Evolutionary conservation across 1,139 yeast genomes (phyloP).

Genomic region (Geotrichum macrosporum): DNA sequence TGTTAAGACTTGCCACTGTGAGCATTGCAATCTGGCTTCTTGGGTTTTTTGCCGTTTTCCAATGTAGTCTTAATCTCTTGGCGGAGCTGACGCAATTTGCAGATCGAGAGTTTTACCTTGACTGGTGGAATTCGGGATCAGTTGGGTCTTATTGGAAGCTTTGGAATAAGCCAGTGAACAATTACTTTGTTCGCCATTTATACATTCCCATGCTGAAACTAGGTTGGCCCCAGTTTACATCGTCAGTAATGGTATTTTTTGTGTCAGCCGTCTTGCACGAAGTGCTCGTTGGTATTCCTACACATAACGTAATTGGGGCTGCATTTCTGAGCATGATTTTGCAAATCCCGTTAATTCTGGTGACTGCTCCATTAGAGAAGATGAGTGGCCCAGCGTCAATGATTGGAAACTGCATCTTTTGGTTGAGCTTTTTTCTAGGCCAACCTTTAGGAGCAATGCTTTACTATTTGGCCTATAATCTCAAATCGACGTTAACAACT

Average conservation of each 20-base stretch:
- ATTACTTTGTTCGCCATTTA: slow-evolving; percentile 59
- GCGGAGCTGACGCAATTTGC: slow-evolving; percentile 61
- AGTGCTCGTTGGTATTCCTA: slow-evolving; percentile 46
- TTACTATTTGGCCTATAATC: slow-evolving; percentile 45
- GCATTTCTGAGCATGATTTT: slow-evolving; percentile 44
- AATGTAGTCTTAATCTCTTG: slow-evolving; percentile 48
- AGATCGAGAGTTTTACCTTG: slow-evolving; percentile 66
- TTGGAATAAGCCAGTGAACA: slow-evolving; percentile 66
- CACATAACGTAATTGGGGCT: slow-evolving; percentile 45
- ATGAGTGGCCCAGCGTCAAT: slow-evolving; percentile 39
- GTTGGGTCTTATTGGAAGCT: slow-evolving; percentile 61
- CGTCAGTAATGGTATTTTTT: slow-evolving; percentile 40
- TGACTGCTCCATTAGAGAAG: slow-evolving; percentile 42
- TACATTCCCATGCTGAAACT: slow-evolving; percentile 44
- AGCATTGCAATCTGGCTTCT: slow-evolving; percentile 44
- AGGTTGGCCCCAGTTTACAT: slow-evolving; percentile 34
- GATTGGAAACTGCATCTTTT: slow-evolving; percentile 45
- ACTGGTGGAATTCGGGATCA: slow-evolving; percentile 72
- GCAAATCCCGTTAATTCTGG: slow-evolving; percentile 42
- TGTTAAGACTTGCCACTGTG: slow-evolving; percentile 41
- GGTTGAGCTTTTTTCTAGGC: slow-evolving; percentile 45
- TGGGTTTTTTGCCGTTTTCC: slow-evolving; percentile 43
- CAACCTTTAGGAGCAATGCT: slow-evolving; percentile 45
- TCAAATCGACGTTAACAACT: too few relatives aligned
- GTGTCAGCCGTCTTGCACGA: slow-evolving; percentile 45